Evolutionary conservation across 2,329 filamentous ascomycete species (phyloP).

Genomic region (Venturia oleaginea): DNA sequence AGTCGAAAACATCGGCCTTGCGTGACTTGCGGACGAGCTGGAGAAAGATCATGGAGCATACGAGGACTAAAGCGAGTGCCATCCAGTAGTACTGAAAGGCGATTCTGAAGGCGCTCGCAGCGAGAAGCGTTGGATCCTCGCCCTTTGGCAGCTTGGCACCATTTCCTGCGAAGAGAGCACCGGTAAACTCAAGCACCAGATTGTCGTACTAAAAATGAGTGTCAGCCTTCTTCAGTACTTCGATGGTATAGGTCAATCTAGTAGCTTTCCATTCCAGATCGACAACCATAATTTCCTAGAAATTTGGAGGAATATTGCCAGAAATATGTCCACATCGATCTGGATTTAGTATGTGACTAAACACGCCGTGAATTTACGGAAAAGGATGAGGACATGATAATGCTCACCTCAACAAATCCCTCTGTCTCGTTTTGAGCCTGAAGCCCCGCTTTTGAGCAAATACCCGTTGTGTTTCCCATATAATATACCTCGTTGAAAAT

Average conservation of each 20-base stretch:
- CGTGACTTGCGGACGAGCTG: not conserved
- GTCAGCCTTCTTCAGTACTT: not conserved
- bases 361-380: not conserved
- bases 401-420: not conserved
- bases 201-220: not conserved
- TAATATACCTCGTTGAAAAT: not conserved
- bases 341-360: too few species aligned
- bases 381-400: not conserved
- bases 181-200: not conserved
- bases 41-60: not conserved
- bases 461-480: not conserved
- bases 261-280: not conserved
- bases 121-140: not conserved
- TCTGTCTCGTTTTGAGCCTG: not conserved
- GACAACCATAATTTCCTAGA: not conserved
- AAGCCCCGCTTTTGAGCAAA: not conserved
- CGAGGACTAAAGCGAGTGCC: not conserved
- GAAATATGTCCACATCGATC: not conserved
- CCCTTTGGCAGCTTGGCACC: not conserved
- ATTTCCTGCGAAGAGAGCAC: not conserved
- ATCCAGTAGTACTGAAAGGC: not conserved
- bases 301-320: too few species aligned
- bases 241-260: not conserved
- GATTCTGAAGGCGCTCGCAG: not conserved
- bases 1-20: not conserved